Evolutionary conservation across 1,284 basidiomycete species (phyloP).

Genomic region (Boletus semigastroideus): DNA sequence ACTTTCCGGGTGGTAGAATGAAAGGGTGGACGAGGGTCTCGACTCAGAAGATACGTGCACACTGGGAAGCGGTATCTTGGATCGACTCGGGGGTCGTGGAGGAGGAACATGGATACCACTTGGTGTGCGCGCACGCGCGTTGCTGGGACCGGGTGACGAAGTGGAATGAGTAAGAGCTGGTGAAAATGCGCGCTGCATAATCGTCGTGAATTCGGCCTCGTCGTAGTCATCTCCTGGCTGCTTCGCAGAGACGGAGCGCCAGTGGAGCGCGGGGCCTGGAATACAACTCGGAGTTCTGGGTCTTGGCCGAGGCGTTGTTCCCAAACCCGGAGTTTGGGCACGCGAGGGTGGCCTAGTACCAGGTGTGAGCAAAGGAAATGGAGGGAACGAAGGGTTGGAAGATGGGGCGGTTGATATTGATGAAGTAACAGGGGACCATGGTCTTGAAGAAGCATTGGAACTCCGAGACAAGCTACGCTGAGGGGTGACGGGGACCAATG

Average conservation of each 20-base stretch:
- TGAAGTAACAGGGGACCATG: conserved; percentile 75
- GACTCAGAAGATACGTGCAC: conserved; percentile 70
- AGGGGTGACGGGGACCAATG: conserved; percentile 48
- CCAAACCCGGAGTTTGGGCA: conserved; percentile 37
- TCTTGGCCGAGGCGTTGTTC: conserved; percentile 56
- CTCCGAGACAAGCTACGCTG: conserved; percentile 64
- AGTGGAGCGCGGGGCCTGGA: conserved; percentile 54
- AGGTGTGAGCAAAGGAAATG: conserved; percentile 45
- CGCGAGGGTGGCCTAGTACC: conserved; percentile 40
- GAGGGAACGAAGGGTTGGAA: conserved; percentile 46
- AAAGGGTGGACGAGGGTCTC: conserved; percentile 69
- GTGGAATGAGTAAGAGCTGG: conserved; percentile 48
- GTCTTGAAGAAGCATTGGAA: conserved; percentile 74
- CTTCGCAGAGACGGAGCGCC: conserved; percentile 49
- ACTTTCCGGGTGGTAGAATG: conserved; percentile 59
- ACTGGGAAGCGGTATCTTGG: conserved; percentile 76
- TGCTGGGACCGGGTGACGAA: conserved; percentile 35
- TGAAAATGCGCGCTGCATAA: conserved; percentile 63
- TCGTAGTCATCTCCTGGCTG: conserved; percentile 53
- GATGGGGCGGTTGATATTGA: conserved; percentile 69
- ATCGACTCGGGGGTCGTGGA: conserved; percentile 76
- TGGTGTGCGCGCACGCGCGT: conserved; percentile 39
- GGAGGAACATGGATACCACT: conserved; percentile 44
- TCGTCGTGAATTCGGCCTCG: conserved; percentile 41
- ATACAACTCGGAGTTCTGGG: conserved; percentile 77